Evolutionary conservation across 805 yeast genomes (phyloP).

Genomic region (Priceomyces haplophilus): DNA sequence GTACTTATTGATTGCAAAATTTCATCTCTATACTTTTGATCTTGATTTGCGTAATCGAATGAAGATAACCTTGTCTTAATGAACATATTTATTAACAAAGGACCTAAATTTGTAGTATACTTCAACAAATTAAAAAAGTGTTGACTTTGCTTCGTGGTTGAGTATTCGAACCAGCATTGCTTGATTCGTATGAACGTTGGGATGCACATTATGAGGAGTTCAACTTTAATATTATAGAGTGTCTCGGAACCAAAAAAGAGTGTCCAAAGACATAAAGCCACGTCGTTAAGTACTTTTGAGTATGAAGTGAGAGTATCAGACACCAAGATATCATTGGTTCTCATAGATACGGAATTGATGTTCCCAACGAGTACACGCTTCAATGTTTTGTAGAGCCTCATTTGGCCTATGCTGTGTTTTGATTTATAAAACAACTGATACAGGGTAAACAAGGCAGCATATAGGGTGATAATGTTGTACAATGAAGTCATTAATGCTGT

Average conservation of each 20-base stretch:
- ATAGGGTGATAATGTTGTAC: constrained; percentile 9
- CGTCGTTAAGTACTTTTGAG: constrained; percentile 71
- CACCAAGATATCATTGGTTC: constrained; percentile 77
- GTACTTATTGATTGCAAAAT: constrained; percentile 15
- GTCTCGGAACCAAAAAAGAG: constrained; percentile 31
- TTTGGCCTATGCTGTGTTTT: constrained; percentile 32
- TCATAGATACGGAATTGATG: constrained; percentile 51
- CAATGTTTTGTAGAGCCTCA: constrained; percentile 47
- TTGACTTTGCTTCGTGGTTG: constrained; percentile 43
- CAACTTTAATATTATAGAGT: constrained; percentile 28
- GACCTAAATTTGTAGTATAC: constrained; percentile 58
- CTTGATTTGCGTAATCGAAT: constrained; percentile 8
- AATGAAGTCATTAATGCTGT: neutral
- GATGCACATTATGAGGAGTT: constrained; percentile 34
- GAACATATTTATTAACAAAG: constrained; percentile 28
- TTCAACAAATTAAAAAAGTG: constrained; percentile 74
- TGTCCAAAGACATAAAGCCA: constrained; percentile 53
- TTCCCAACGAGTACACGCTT: constrained; percentile 56
- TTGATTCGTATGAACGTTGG: constrained; percentile 77
- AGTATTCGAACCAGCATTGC: constrained; percentile 77
- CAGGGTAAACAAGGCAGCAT: constrained; percentile 7
- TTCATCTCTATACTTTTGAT: constrained; percentile 10
- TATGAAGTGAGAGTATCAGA: constrained; percentile 86
- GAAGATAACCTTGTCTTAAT: constrained; percentile 16
- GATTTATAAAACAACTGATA: constrained; percentile 10